A percentile compares a stretch with the other conserved stretches of the same genome.
Conservation (phyloP, 768 basidiomycete species). For the Pleurotus djamor region DNA sequence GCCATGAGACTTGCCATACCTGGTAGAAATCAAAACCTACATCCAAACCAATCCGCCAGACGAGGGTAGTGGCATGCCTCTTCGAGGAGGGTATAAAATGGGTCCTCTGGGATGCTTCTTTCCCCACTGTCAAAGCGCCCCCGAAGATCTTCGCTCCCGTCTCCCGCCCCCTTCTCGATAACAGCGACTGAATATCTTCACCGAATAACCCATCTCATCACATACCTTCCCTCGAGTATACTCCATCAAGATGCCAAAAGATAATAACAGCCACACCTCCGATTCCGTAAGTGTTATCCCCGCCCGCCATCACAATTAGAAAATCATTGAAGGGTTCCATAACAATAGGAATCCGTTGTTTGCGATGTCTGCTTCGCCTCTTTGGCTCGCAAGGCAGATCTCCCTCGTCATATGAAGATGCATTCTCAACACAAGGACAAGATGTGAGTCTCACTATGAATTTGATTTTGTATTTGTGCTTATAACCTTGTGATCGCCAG, state of each 20-base stretch:
- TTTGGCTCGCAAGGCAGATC: constrained; percentile 15
- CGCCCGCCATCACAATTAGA: neutral
- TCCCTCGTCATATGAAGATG: constrained; percentile 17
- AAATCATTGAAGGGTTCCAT: neutral
- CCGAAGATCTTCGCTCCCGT: neutral
- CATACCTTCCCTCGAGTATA: neutral
- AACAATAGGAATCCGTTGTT: neutral
- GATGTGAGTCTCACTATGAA: constrained; percentile 4
- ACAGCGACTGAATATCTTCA: too few species aligned
- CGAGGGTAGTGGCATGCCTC: neutral
- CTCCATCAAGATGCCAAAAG: neutral
- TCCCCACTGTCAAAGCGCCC: constrained; percentile 1
- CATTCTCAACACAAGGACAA: constrained; percentile 13
- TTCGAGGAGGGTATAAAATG: constrained; percentile 3
- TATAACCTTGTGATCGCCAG: constrained; percentile 10
- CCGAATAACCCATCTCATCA: too few species aligned
- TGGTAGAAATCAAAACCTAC: constrained; percentile 3
- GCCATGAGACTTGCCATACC: constrained; percentile 3
- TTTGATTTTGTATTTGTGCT: neutral
- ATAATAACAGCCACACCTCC: neutral
- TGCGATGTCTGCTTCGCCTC: constrained; percentile 14
- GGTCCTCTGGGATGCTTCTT: neutral
- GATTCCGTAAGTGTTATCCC: constrained; percentile 2
- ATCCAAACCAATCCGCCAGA: constrained; percentile 6
- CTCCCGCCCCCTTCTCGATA: neutral